Evolutionary conservation across 768 basidiomycete genomes (phyloP), one percentile per base, ranked within the genome.

Genomic region (Nidularia pulvinata): DNA sequence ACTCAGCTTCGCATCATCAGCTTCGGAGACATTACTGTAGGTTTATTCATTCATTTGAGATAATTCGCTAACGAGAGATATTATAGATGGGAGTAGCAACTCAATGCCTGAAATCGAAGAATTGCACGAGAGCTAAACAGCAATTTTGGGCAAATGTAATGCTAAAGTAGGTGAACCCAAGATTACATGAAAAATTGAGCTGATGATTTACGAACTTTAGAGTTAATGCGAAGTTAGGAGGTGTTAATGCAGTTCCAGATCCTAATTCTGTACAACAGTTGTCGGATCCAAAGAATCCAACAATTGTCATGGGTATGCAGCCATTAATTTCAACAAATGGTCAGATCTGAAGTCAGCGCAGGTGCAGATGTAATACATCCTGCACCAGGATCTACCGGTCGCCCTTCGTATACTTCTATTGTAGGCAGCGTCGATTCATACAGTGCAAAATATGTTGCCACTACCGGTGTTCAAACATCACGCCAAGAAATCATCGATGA

Each of bases 121-220:
- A 91, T 56, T 87, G 86, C 61, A 70, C 63, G 49, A 66, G 80
- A 0, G 91, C 88, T 0, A 91, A 86, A 51, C 64, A 76, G 0
- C 92, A 93, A 56, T 94, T 91, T 55, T 93, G 80, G 64, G 89
- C 89, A 0, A 94, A 93, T 56, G 86, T 93, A 0, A 84, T 84
- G 61, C 65, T 93, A 9, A 93, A 93, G 91, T 91, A 57, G 48
- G 84, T 69, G 7, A 36, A 25, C 37, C n/a, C n/a, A 36, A 34
- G 33, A 22, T 19, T 13, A 39, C 14, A 19, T 43, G 14, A 7
- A 48, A 30, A 14, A 6, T 11, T 47, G 46, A 6, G 46, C 25
- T 42, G 16, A 44, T 34, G 13, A 33, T 46, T 51, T 39, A 16
- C 16, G 11, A 4, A 42, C 43, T 37, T 14, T 51, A 93, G 91